These are phyloP conservation scores for Gorgonomyces haynaldii DNA, from an alignment of 192 early-diverging fungal species.

Conservation along the genomic window DNA sequence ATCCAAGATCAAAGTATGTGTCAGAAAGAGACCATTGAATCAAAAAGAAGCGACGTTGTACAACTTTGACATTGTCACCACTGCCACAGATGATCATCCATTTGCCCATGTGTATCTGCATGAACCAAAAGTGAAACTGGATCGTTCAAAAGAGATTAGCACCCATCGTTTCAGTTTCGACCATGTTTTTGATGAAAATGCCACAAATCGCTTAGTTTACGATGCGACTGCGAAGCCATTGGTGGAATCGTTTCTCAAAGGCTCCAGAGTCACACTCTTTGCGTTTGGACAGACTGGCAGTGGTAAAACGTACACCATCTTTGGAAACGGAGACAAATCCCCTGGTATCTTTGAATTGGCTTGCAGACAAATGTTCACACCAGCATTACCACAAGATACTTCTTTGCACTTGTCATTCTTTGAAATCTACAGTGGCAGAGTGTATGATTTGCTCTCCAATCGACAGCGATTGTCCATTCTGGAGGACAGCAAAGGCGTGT, in stretches of 20 bases:
- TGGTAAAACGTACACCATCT: slow-evolving; percentile 39
- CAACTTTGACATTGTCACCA: slow-evolving; percentile 25
- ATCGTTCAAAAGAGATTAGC: slow-evolving; percentile 74
- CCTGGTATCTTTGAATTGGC: slow-evolving; percentile 22
- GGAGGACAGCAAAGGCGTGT: slow-evolving; percentile 18
- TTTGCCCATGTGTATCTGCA: slow-evolving; percentile 26
- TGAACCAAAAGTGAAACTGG: slow-evolving; percentile 43
- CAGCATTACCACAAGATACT: slow-evolving; percentile 1
- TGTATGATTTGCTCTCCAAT: slow-evolving; percentile 23
- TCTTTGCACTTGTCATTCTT: slow-evolving; percentile 17
- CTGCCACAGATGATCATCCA: slow-evolving; percentile 16
- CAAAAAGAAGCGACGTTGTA: slow-evolving; percentile 35
- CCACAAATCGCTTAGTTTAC: slow-evolving; percentile 29
- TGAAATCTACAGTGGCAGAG: slow-evolving; percentile 27
- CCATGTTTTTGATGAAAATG: slow-evolving; percentile 69
- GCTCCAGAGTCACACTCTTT: slow-evolving; percentile 25
- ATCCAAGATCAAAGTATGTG: slow-evolving; percentile 71
- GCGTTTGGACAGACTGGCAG: slow-evolving; percentile 34
- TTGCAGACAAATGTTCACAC: slow-evolving; percentile 30
- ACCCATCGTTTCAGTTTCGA: slow-evolving; percentile 79
- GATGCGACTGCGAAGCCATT: slow-evolving; percentile 7
- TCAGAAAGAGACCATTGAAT: slow-evolving; percentile 78
- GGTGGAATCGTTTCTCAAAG: slow-evolving; percentile 17
- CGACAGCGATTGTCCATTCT: slow-evolving; percentile 6
- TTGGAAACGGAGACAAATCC: slow-evolving; percentile 12